Evolutionary conservation across 2,329 filamentous ascomycete species (phyloP).

Genomic region (Fusarium longipes): DNA sequence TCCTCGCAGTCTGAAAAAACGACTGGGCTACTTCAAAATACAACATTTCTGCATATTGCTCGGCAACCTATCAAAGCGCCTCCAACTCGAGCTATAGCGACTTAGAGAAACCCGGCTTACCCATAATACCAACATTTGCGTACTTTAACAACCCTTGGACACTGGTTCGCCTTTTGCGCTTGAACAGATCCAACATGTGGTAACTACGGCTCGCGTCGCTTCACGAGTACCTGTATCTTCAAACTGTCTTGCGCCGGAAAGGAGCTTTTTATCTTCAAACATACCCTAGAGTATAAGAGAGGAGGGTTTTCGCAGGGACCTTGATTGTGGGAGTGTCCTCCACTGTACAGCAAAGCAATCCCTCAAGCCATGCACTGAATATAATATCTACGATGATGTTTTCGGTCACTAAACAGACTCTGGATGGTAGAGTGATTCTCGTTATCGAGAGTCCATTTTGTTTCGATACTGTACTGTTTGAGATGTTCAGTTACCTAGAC

Average conservation of each 20-base stretch:
- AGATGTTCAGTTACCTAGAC: background rate
- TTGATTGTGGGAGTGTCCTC: background rate
- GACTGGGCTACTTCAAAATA: background rate
- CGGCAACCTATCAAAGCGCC: background rate
- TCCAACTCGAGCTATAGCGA: background rate
- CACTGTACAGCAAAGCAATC: background rate
- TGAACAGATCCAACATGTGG: background rate
- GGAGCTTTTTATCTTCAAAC: background rate
- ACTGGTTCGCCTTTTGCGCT: background rate
- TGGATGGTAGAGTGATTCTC: background rate
- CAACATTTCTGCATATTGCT: background rate
- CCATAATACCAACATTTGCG: background rate
- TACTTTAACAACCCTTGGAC: background rate
- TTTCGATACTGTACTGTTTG: too few relatives aligned
- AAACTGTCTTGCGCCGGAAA: background rate
- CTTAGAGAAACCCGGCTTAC: background rate
- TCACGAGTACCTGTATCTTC: background rate
- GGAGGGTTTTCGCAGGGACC: background rate
- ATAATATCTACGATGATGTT: background rate
- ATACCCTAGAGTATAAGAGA: background rate
- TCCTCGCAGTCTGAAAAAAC: slow-evolving; percentile 35
- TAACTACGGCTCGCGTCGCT: too few relatives aligned
- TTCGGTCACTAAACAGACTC: background rate
- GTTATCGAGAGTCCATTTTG: background rate
- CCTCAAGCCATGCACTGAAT: background rate